Conservation (phyloP, 805 yeast species). For the Wickerhamiella bombiphila region DNA sequence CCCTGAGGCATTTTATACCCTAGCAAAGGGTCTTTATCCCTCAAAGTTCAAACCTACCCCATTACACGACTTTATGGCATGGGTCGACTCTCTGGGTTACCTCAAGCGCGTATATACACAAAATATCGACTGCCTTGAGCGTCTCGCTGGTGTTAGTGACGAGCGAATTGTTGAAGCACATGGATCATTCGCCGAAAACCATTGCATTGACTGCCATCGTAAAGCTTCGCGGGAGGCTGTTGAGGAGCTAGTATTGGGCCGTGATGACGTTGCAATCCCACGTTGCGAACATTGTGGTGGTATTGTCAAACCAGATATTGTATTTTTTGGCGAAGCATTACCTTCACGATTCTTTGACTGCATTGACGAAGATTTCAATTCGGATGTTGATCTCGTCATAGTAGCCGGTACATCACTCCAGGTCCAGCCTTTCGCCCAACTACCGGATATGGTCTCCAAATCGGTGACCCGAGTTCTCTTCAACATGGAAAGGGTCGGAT, state of each 20-base stretch:
- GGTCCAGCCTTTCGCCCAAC: conserved; percentile 78
- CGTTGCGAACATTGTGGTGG: conserved; percentile 54
- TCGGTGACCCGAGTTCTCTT: conserved; percentile 46
- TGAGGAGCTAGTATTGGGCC: conserved; percentile 10
- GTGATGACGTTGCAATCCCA: conserved; percentile 19
- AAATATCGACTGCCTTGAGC: conserved; percentile 83
- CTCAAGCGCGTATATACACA: conserved; percentile 74
- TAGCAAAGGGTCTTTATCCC: conserved; percentile 78
- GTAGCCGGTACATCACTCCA: conserved; percentile 89
- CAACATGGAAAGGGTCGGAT: conserved; percentile 69
- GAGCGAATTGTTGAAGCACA: conserved; percentile 76
- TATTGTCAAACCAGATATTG: conserved; percentile 82
- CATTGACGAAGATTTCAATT: conserved; percentile 46
- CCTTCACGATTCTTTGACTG: conserved; percentile 54
- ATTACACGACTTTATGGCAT: conserved; percentile 58
- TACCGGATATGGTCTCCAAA: conserved; percentile 50
- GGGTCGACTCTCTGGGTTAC: conserved; percentile 48
- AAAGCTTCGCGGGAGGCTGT: conserved; percentile 31
- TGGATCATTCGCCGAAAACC: conserved; percentile 78
- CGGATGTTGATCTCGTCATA: conserved; percentile 42
- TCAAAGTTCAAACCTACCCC: conserved; percentile 73
- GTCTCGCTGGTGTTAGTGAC: conserved; percentile 60
- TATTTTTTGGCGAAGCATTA: conserved; percentile 81
- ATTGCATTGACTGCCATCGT: conserved; percentile 60
- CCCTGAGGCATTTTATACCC: conserved; percentile 72